Conservation (phyloP, 495 filamentous ascomycete genomes). For the Tuber microsphaerosporum region DNA sequence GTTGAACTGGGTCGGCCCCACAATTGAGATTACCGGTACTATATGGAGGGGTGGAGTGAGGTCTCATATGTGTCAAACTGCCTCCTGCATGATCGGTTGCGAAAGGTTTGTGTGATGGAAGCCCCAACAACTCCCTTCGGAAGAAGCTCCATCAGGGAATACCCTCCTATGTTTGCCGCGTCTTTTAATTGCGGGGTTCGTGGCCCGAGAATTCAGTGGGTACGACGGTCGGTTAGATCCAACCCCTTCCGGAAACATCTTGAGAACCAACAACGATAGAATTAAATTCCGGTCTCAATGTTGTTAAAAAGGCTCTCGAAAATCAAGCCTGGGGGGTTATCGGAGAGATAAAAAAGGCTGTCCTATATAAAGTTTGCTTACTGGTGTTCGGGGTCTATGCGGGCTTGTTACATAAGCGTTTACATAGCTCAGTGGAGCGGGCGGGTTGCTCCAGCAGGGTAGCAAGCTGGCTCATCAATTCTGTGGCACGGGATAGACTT, state of each 20-base stretch:
- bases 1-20: not conserved
- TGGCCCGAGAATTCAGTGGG: not conserved
- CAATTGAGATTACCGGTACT: not conserved
- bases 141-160: not conserved
- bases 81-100: not conserved
- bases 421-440: too few relatives aligned
- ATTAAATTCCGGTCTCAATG: not conserved
- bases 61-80: not conserved
- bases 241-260: not conserved
- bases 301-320: not conserved
- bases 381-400: too few relatives aligned
- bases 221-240: not conserved
- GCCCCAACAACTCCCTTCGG: not conserved
- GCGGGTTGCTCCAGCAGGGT: too few relatives aligned
- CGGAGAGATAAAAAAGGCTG: not conserved
- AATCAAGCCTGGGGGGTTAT: not conserved
- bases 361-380: not conserved
- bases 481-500: not conserved
- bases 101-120: not conserved
- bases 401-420: too few relatives aligned
- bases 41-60: not conserved
- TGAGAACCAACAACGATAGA: not conserved
- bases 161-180: not conserved
- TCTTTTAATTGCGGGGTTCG: not conserved
- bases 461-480: not conserved